phyloP scores from a whole-genome alignment of 2,329 filamentous ascomycete species.

The Trichoderma koningiopsis region DNA sequence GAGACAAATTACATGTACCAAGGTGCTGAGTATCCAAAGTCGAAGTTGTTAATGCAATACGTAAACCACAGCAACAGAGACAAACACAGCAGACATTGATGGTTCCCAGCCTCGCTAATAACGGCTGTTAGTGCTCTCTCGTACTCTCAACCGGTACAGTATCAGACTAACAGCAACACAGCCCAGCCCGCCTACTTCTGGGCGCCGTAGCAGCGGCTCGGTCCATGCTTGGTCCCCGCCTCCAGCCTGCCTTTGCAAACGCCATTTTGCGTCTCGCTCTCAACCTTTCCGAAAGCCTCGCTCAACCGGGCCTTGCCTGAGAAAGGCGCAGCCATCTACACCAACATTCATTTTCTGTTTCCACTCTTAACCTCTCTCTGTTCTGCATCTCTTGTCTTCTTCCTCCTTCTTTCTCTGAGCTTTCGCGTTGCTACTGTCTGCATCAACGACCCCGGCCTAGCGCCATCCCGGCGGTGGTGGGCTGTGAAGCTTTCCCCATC shows the following conservation, averaged over 20 bases:
- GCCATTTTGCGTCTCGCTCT: neutral
- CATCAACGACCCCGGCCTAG: neutral
- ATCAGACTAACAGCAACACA: neutral
- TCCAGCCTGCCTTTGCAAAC: neutral
- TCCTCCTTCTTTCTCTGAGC: neutral
- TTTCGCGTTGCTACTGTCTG: neutral
- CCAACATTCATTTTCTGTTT: neutral
- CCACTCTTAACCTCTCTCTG: neutral
- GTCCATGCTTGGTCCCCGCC: conserved; percentile 14
- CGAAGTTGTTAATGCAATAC: neutral
- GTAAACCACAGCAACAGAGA: neutral
- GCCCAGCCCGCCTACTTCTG: neutral
- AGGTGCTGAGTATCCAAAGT: neutral
- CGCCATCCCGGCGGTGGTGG: neutral
- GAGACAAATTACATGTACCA: neutral
- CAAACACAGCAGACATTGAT: neutral
- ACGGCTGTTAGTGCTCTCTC: neutral
- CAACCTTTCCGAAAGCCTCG: neutral
- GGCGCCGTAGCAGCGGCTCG: conserved; percentile 23
- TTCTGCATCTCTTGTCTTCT: neutral
- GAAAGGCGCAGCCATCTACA: conserved; percentile 18
- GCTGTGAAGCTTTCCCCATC: conserved; percentile 3
- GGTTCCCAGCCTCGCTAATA: neutral
- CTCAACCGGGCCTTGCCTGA: conserved; percentile 6
- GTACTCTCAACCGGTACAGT: neutral